Base-by-base conservation (phyloP, 1,284 basidiomycete species). In the Polyporus tsugae region DNA sequence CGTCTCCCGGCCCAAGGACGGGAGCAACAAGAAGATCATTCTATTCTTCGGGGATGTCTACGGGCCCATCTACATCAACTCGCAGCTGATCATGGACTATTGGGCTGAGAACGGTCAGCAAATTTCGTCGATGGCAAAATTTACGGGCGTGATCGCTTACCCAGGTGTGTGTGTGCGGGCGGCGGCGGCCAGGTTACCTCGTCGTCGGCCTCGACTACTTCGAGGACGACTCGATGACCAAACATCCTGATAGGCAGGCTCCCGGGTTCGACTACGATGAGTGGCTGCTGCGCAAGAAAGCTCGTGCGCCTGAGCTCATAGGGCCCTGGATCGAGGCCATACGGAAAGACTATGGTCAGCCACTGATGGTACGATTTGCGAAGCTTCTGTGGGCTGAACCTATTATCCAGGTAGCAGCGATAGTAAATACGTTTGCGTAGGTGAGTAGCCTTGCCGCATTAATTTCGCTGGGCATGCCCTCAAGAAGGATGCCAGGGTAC, bases 191-290 rank as follows among this genome's bases (percentile, higher is more conserved):
- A 89, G 87, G 88, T 0, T 89, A 83, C 74, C 77, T 80, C 49
- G 86, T 89, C 2, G 76, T 88, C 11, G 87, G 86, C 1, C 76
- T 84, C 36, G 88, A 89, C 70, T 89, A 87, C 74, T 87, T 89
- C 75, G 82, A 88, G 68, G 87, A 88, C 5, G 86, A 89, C 66
- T 79, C 82, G 13, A 70, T 89, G 55, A 69, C 73, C 2, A 58
- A 67, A 2, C 64, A 82, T n/a, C 77, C 81, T 17, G 77, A 78
- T 35, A 78, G 83, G 49, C 77, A 80, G 7, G 80, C 72, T 19
- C 35, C 55, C 2, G 55, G 55, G 35, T 87, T 85, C 53, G 79
- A 84, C 70, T 77, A 80, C 17, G 36, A 69, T 22, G 71, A 60
- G 3, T 89, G 87, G 86, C 72, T 81, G n/a, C 67, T 65, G 10